phyloP scores from a whole-genome alignment of 305 asterid genomes.

The Rubia peregrina region DNA sequence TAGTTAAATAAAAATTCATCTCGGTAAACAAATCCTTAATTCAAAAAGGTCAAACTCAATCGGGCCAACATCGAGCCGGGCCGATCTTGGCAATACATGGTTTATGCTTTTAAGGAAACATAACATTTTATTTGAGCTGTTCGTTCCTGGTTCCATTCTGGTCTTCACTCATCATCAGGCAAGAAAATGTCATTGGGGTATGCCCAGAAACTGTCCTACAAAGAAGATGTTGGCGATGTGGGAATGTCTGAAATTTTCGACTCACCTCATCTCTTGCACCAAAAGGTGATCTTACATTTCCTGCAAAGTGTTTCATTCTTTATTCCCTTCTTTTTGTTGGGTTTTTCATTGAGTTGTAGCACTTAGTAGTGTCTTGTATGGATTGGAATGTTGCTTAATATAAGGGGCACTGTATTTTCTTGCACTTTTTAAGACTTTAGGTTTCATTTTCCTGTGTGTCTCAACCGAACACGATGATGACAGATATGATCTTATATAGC shows the following conservation, averaged over 20 bases:
- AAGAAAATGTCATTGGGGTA: constrained; percentile 66
- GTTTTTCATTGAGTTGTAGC: neutral
- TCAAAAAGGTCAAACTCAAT: too few species aligned
- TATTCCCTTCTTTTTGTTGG: too few species aligned
- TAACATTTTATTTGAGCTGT: neutral
- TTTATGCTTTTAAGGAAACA: too few species aligned
- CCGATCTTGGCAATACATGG: too few species aligned
- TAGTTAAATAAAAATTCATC: too few species aligned
- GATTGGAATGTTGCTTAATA: neutral
- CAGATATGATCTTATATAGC: neutral
- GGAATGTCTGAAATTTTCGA: constrained; percentile 91
- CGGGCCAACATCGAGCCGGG: too few species aligned
- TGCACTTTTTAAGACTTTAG: neutral
- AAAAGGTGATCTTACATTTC: neutral
- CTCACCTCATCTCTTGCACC: constrained; percentile 38
- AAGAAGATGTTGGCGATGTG: constrained; percentile 93
- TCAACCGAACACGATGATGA: neutral
- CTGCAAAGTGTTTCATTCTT: neutral
- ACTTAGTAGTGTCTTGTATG: neutral
- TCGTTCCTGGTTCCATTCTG: neutral
- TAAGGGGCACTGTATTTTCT: neutral
- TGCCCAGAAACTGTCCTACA: constrained; percentile 83
- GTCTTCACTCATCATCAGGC: neutral
- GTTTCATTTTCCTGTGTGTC: neutral
- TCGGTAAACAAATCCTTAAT: too few species aligned